A percentile compares a stretch with the other conserved stretches of the same genome.
Evolutionary conservation across 805 yeast species (phyloP).

Genomic region (Ogataea corticis): DNA sequence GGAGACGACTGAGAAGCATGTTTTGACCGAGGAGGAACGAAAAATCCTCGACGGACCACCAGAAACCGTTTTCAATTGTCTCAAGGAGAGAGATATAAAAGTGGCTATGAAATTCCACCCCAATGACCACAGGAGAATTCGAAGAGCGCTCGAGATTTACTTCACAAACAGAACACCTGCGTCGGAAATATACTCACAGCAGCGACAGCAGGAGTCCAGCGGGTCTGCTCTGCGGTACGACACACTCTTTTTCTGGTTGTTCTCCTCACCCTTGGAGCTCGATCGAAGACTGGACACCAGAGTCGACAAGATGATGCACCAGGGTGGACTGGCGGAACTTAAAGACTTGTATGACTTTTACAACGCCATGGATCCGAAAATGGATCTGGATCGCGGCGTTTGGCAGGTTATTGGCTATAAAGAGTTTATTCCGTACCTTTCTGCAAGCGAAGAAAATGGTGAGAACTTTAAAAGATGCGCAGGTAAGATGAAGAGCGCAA

Average conservation of each 20-base stretch:
- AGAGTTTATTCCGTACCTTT: constrained; percentile 68
- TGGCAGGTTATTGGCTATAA: constrained; percentile 96
- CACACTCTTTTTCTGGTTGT: constrained; percentile 80
- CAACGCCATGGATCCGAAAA: constrained; percentile 33
- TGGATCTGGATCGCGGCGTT: constrained; percentile 69
- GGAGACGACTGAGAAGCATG: constrained; percentile 12
- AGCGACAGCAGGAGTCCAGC: constrained; percentile 43
- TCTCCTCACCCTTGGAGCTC: constrained; percentile 58
- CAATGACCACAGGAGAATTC: constrained; percentile 75
- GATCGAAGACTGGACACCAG: constrained; percentile 68
- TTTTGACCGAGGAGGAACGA: constrained; percentile 34
- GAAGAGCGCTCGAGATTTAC: constrained; percentile 79
- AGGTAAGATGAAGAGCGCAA: constrained; percentile 77
- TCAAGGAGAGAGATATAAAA: constrained; percentile 62
- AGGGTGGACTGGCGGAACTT: constrained; percentile 74
- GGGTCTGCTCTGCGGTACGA: constrained; percentile 55
- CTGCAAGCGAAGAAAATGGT: constrained; percentile 29
- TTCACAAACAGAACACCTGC: constrained; percentile 66
- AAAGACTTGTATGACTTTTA: constrained; percentile 54
- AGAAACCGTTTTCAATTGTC: constrained; percentile 46
- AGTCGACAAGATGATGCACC: constrained; percentile 78
- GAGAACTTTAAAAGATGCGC: constrained; percentile 46
- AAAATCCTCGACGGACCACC: constrained; percentile 57
- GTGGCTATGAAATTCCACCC: constrained; percentile 88
- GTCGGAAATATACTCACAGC: constrained; percentile 68